Evolutionary conservation across 2,329 filamentous ascomycete species (phyloP).

Genomic region (Cryphonectria parasitica): DNA sequence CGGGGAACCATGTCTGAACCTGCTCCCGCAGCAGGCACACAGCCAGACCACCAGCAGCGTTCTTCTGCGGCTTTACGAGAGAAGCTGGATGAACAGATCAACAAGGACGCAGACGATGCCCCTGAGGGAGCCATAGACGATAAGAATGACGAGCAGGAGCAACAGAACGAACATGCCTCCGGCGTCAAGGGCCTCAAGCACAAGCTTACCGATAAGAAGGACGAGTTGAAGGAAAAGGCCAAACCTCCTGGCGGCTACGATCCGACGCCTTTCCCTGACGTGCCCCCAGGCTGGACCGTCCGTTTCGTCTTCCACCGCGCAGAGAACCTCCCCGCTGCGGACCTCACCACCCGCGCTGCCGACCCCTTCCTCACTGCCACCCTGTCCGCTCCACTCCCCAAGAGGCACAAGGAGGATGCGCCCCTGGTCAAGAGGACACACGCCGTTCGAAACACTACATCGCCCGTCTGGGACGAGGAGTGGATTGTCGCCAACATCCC

Average conservation of each 20-base stretch:
- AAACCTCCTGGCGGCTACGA: constrained; percentile 79
- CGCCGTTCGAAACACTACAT: constrained; percentile 71
- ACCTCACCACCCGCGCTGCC: constrained; percentile 75
- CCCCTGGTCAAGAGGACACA: constrained; percentile 73
- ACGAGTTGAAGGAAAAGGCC: constrained; percentile 44
- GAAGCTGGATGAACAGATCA: not conserved
- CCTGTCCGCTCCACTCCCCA: constrained; percentile 70
- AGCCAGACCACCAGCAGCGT: not conserved
- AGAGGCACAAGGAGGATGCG: constrained; percentile 85
- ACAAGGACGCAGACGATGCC: not conserved
- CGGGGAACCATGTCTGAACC: constrained; percentile 20
- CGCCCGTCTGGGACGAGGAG: constrained; percentile 80
- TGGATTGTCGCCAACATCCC: constrained; percentile 92
- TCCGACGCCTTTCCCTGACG: constrained; percentile 73
- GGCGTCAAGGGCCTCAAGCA: constrained; percentile 37
- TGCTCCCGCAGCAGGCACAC: not conserved
- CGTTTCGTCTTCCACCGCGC: constrained; percentile 85
- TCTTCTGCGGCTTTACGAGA: not conserved
- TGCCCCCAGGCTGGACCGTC: constrained; percentile 79
- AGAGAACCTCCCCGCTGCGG: constrained; percentile 78
- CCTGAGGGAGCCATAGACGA: not conserved
- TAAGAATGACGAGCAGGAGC: not conserved
- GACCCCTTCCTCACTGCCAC: constrained; percentile 84
- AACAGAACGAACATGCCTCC: not conserved
- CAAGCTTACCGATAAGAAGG: constrained; percentile 42